Evolutionary conservation across 2,329 filamentous ascomycete genomes (phyloP), one percentile per base, ranked within the genome.

Genomic region (Trichoderma cornu-damae): DNA sequence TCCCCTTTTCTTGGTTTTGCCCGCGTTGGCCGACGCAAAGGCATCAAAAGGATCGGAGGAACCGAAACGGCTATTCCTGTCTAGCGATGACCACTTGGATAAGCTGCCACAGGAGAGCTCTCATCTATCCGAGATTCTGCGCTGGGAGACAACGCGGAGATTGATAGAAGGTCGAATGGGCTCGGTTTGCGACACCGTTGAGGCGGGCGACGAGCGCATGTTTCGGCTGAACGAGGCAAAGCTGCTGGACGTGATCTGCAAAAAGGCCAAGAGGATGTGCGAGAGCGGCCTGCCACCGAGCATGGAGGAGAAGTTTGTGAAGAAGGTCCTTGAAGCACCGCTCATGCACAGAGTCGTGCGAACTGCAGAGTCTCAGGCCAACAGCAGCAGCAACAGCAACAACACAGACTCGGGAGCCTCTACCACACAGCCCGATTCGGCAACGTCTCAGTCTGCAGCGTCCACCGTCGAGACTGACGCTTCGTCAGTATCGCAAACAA

Each of bases 291-390:
- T 97, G 8, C 91, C 94, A 1, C 73, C 77, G 6, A 96, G 87
- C 64, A 81, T 99, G 79, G 93, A 96, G 68, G 88, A 94, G 46
- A 86, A 83, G 40, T 95, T 96, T 64, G 84, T 99, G 7, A 82
- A 79, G 51, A 87, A 87, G 66, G 81, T 82, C 2, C 76, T 99
- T 4, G 88, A 94, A 64, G 81, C 85, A 4, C 93, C 94, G 0
- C 75, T 89, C 64, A 83, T 83, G 30, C 77, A 91, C 38, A 86
- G 80, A 65, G 79, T 83, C 44, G 80, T 82, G 49, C 62, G 62
- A 8, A 12, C 60, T 4, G 58, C 56, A 3, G 58, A 63, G n/a
- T 54, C 57, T 12, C 52, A 58, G 1, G 49, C 59, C 35, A n/a
- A 60, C n/a, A 51, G 48, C 14, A 61, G 55, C n/a, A 51, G 48